A percentile compares a stretch with the other conserved stretches of the same genome.
These are phyloP conservation scores for Aspergillus proliferans DNA, from an alignment of 2,329 filamentous ascomycete genomes.

Conservation along the genomic window DNA sequence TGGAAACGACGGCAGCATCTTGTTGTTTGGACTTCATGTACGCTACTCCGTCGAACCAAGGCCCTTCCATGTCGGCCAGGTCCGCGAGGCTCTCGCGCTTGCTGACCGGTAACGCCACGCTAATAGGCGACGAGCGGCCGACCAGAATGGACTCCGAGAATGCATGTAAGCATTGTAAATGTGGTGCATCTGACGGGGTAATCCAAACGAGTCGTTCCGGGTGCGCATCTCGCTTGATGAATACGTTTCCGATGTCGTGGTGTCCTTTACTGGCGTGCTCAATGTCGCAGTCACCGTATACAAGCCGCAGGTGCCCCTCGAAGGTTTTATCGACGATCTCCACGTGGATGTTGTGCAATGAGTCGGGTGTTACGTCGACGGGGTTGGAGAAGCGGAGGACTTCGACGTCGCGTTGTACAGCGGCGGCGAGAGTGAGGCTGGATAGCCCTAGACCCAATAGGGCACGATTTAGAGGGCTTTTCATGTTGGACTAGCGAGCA, in stretches of 20 bases:
- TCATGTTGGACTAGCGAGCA: no score
- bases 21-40: slow-evolving; percentile 29
- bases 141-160: slow-evolving; percentile 20
- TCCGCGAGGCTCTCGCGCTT: slow-evolving; percentile 24
- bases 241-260: slow-evolving; percentile 39
- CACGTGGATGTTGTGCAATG: slow-evolving; percentile 47
- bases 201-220: slow-evolving; percentile 42
- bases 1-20: slow-evolving; percentile 15
- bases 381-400: slow-evolving; percentile 24
- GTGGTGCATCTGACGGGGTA: slow-evolving; percentile 23
- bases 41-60: slow-evolving; percentile 37
- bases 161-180: slow-evolving; percentile 30
- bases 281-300: slow-evolving; percentile 43
- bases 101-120: slow-evolving; percentile 8
- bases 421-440: no score
- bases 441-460: no score
- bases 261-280: slow-evolving; percentile 30
- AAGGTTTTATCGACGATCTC: slow-evolving; percentile 34
- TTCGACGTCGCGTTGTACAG: background rate
- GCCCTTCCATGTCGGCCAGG: slow-evolving; percentile 31
- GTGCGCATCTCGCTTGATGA: slow-evolving; percentile 29
- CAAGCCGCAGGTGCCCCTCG: slow-evolving; percentile 39
- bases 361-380: slow-evolving; percentile 29
- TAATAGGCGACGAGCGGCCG: slow-evolving; percentile 18
- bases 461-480: no score